Percentiles rank a stretch among this genome's conserved stretches.
Evolutionary conservation across 495 filamentous ascomycete species (phyloP).

Genomic region (Aspergillus bridgeri): DNA sequence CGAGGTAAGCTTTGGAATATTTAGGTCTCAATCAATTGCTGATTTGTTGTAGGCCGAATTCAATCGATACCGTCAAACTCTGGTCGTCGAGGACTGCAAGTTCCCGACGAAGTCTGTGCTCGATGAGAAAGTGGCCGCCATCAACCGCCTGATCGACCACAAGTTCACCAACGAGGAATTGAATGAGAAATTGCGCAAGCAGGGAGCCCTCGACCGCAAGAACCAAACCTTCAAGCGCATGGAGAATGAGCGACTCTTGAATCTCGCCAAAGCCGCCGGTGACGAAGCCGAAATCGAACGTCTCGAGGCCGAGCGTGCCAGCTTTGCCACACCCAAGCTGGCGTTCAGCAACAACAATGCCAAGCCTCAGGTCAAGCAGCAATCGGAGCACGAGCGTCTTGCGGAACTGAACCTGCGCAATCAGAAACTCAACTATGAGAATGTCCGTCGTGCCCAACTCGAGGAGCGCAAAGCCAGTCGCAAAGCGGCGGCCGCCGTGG

Average conservation of each 20-base stretch:
- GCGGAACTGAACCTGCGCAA: conserved; percentile 73
- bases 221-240: conserved; percentile 61
- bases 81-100: conserved; percentile 65
- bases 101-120: conserved; percentile 67
- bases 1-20: conserved; percentile 51
- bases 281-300: conserved; percentile 57
- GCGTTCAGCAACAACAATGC: conserved; percentile 61
- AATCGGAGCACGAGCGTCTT: conserved; percentile 68
- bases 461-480: conserved; percentile 67
- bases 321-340: conserved; percentile 63
- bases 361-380: conserved; percentile 41
- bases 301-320: conserved; percentile 64
- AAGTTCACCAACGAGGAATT: conserved; percentile 78
- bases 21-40: not conserved
- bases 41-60: conserved; percentile 62
- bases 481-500: conserved; percentile 52
- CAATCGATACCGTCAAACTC: conserved; percentile 74
- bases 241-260: conserved; percentile 56
- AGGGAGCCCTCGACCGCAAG: conserved; percentile 58
- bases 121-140: conserved; percentile 68
- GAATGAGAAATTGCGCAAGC: conserved; percentile 67
- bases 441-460: conserved; percentile 79
- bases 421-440: conserved; percentile 72
- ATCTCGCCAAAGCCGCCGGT: conserved; percentile 59
- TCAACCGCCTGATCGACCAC: conserved; percentile 73